Percentiles rank a stretch among this genome's conserved stretches.
Conservation (phyloP, 345 rosid species). For the Gossypium ekmanianum region DNA sequence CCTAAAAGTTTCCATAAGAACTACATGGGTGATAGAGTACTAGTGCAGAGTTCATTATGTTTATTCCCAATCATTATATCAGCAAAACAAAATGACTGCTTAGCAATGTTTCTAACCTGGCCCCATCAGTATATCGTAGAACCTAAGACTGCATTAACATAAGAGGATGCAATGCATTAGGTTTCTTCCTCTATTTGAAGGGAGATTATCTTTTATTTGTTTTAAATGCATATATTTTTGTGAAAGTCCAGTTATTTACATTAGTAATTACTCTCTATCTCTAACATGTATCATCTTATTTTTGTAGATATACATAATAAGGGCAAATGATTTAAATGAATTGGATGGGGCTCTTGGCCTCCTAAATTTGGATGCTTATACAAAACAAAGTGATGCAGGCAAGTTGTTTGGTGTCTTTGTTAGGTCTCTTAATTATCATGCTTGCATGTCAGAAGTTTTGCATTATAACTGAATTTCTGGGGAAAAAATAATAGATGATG, state of each 20-base stretch:
- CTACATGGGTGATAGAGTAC: neutral
- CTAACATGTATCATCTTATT: slow-evolving; percentile 9
- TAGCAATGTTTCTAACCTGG: neutral
- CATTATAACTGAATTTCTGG: slow-evolving; percentile 17
- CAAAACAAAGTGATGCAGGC: slow-evolving; percentile 49
- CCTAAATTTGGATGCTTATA: slow-evolving; percentile 58
- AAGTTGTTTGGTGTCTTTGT: slow-evolving; percentile 3
- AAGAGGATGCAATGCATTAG: neutral
- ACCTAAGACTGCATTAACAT: neutral
- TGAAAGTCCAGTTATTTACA: slow-evolving; percentile 1
- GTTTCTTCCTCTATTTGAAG: neutral
- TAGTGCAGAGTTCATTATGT: neutral
- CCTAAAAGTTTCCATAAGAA: neutral
- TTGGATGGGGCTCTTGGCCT: slow-evolving; percentile 70
- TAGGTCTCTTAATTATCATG: slow-evolving; percentile 11
- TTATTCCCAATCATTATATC: neutral
- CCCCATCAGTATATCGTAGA: neutral
- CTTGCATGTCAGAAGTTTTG: slow-evolving; percentile 13
- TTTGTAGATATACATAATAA: slow-evolving; percentile 56
- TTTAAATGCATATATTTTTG: neutral
- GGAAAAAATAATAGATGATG: slow-evolving; percentile 16
- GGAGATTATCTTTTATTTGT: neutral
- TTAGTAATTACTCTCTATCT: slow-evolving; percentile 7
- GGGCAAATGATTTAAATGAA: slow-evolving; percentile 53
- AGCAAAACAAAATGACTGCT: neutral